Evolutionary conservation across 192 early-diverging fungal species (phyloP), one percentile per base, ranked within the genome.

Genomic region (Coemansia sp.): DNA sequence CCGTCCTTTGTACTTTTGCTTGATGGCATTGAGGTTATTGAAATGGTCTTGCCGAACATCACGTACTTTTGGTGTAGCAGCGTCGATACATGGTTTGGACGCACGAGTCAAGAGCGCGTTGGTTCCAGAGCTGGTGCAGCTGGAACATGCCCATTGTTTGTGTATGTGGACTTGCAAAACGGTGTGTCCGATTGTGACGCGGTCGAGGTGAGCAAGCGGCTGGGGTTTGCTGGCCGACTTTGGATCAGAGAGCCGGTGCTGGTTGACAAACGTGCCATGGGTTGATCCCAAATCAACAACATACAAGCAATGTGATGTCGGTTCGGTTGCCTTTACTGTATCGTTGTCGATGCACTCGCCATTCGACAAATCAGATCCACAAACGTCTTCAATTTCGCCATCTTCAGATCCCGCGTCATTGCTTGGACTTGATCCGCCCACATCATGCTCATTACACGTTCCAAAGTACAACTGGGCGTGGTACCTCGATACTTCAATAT

Each of bases 191-290:
- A 92, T 64, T 12, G 55, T 48, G 2, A 93, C 14, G 1, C 26
- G 65, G 66, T 91, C 89, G 47, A 77, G 35, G 62, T 93, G 88
- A 3, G 67, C 38, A 16, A 93, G 60, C 16, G 45, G 61, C 9
- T 56, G 65, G 0, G 92, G 92, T 22, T 81, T 71, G 64, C 88
- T 90, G 19, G 85, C 80, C 3, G 67, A 55, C 63, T 89, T 93
- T 41, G 88, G 37, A 4, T 79, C 75, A 0, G 89, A 90, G 11
- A 93, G 72, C 24, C 92, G 76, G 23, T 68, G 45, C 7, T 75
- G 81, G 65, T 93, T 92, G 37, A 92, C 64, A 62, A 88, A 86
- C 1, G 92, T 92, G 4, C 92, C 92, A 51, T 93, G 88, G 5
- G 85, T 87, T 12, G 92, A 93, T 7, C 90, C 90, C 24, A 74